Base-by-base conservation (phyloP, 345 rosid species). In the Hibiscus tridactylites region DNA sequence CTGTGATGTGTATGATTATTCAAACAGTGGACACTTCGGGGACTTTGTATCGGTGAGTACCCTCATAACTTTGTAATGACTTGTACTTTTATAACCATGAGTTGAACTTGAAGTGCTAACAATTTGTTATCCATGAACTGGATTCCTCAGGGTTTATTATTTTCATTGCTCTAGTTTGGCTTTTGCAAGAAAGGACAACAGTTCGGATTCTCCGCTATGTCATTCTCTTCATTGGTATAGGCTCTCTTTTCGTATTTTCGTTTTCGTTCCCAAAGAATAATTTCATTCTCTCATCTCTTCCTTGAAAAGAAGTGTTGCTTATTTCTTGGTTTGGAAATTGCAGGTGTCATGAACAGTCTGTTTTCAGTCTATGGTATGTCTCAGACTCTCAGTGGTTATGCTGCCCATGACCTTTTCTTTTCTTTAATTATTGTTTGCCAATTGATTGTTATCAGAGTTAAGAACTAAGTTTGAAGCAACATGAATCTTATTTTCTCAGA, bases 321-420 rank as follows among this genome's bases (percentile, higher is more conserved):
- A 74, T 56, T 59, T 15, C 61, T 19, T 50, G 10, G 7, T 77
- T 46, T 76, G 68, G 39, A 71, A 53, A 63, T 75, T 86, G 76
- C 93, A 95, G 99, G 97, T 79, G 97, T 92, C 21, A 94, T 94
- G 97, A 95, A 95, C 80, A 89, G 97, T 82, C 83, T 92, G 85
- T 95, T 95, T 87, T 95, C 99, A 50, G 93, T 95, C 59, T 92
- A 90, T 44, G 97, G 99, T 94, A 83, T 39, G 80, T 72, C 74
- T 53, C 21, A 21, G 21, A 21, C 21, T 21, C 21, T 21, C 62
- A 21, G 5, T 60, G 39, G 5, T 67, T 65, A 47, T 65, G 49
- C 56, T 11, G 26, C 61, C 58, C 61, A 28, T 29, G 60, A 4
- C 29, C 49, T 21, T 62, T 26, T 44, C 1, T 44, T 33, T 63